Evolutionary conservation across 352 stramenopile species (phyloP).

Genomic region (Globisporangium recalcitrans): DNA sequence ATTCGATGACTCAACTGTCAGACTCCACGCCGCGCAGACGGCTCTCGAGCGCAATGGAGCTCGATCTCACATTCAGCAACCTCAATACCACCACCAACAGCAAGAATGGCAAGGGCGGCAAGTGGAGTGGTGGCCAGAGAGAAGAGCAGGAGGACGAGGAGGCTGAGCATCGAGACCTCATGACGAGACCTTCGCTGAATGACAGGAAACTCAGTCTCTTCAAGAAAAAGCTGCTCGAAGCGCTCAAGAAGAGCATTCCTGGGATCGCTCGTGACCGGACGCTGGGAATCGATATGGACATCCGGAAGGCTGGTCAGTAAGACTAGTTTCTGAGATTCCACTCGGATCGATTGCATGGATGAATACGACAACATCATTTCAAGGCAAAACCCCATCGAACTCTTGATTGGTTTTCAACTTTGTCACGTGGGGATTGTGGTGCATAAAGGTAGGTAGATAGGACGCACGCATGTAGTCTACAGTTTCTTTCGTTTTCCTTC

Average conservation of each 20-base stretch:
- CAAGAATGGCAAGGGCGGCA: too few species aligned
- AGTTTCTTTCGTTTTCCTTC: conserved; percentile 1
- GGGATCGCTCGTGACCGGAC: not conserved
- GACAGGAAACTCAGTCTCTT: conserved; percentile 38
- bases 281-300: not conserved
- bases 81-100: not conserved
- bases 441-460: not conserved
- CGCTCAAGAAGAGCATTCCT: conserved; percentile 45
- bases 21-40: conserved; percentile 43
- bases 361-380: not conserved
- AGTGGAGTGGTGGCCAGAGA: too few species aligned
- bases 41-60: conserved; percentile 42
- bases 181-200: not conserved
- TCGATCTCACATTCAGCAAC: conserved; percentile 41
- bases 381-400: not conserved
- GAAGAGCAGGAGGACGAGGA: not conserved
- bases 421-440: not conserved
- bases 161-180: not conserved
- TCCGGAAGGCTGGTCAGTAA: not conserved
- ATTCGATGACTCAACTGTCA: not conserved
- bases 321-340: not conserved
- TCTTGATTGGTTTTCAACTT: not conserved
- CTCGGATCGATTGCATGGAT: too few species aligned
- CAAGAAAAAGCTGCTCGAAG: conserved; percentile 68
- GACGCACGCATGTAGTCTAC: conserved; percentile 4